phyloP scores from a whole-genome alignment of 139 green algal genomes.

The Picocystis salinarum region DNA sequence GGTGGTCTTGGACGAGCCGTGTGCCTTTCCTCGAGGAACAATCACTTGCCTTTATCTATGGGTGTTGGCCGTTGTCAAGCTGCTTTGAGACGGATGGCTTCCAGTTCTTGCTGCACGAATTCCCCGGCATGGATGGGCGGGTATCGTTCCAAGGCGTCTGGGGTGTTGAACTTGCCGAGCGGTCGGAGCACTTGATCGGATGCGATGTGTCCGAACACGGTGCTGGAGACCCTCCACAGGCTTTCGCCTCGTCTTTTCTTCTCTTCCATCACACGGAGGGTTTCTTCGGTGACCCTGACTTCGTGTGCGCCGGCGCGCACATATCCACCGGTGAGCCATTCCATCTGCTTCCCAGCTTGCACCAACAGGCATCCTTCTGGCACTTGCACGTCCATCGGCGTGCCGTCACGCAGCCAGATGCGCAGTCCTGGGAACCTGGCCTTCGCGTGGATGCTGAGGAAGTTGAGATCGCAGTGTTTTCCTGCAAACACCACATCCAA shows the following conservation, averaged over 20 bases:
- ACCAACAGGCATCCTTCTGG: conserved; percentile 64
- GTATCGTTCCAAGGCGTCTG: conserved; percentile 17
- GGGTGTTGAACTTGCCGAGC: conserved; percentile 32
- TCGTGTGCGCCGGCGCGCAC: conserved; percentile 72
- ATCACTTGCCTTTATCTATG: too few relatives aligned
- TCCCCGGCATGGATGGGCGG: conserved; percentile 27
- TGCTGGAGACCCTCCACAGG: conserved; percentile 69
- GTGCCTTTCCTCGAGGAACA: too few relatives aligned
- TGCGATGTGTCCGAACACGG: conserved; percentile 62
- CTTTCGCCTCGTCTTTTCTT: conserved; percentile 28
- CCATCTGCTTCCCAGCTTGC: conserved; percentile 76
- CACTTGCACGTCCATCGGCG: conserved; percentile 9
- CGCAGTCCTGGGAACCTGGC: conserved; percentile 42
- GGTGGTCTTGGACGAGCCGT: too few relatives aligned
- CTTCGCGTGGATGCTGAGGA: conserved; percentile 77
- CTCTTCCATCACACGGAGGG: conserved; percentile 27
- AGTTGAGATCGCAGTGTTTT: conserved; percentile 86
- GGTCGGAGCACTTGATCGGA: conserved; percentile 32
- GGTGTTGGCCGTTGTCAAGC: too few relatives aligned
- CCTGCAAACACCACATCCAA: conserved; percentile 50
- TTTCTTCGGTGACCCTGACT: conserved; percentile 53
- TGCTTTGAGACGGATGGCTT: conserved; percentile 33
- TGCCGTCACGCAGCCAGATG: conserved; percentile 58
- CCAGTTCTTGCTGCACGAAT: conserved; percentile 47
- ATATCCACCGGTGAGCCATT: conserved; percentile 68